Evolutionary conservation across 202 grass and related monocot genomes (phyloP).

Genomic region (Alloteropsis angusta): DNA sequence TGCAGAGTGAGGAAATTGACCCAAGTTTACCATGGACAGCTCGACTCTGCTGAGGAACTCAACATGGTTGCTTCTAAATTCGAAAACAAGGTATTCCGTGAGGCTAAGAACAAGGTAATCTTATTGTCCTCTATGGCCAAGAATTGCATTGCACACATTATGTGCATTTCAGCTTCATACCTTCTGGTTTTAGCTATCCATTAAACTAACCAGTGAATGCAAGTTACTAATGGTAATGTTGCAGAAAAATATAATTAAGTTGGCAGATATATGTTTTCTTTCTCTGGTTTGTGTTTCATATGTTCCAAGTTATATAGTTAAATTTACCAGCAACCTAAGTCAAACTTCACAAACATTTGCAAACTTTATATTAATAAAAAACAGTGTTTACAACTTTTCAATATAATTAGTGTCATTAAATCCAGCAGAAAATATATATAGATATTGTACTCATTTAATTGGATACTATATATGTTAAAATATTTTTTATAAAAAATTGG

Average conservation of each 20-base stretch:
- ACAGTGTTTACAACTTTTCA: too few relatives aligned
- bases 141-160: background rate
- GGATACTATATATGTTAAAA: too few relatives aligned
- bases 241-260: background rate
- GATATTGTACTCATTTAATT: too few relatives aligned
- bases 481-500: too few relatives aligned
- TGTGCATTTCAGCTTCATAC: background rate
- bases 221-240: background rate
- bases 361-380: too few relatives aligned
- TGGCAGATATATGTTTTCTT: background rate
- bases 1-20: background rate
- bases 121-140: background rate
- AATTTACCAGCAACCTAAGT: too few relatives aligned
- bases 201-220: background rate
- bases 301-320: background rate
- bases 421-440: too few relatives aligned
- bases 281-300: background rate
- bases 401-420: too few relatives aligned
- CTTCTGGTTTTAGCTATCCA: background rate
- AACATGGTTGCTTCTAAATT: background rate
- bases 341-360: too few relatives aligned
- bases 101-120: constrained; percentile 17
- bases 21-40: background rate
- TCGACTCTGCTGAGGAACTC: background rate
- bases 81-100: background rate